Base-by-base conservation (phyloP, 1,284 basidiomycete genomes). In the Microbotryum intermedium region DNA sequence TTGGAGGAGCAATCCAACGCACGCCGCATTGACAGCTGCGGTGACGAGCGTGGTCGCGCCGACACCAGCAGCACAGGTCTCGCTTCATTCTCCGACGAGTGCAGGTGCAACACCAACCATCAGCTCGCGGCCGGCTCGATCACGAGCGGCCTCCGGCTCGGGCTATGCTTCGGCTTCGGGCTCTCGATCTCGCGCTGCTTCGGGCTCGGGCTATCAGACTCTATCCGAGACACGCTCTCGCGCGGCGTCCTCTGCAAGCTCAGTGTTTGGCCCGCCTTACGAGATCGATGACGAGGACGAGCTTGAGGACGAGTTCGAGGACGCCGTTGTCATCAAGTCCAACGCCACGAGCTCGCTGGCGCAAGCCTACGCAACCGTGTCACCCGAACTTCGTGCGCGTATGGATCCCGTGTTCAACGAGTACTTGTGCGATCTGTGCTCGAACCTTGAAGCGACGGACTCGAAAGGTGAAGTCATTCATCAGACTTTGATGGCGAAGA, bases 401-500 rank as follows among this genome's bases (percentile, higher is more conserved):
- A 85, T 97, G 54, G 93, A 97, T 74, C 82, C 84, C 58, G 85
- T 97, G 72, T 97, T 98, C 77, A 85, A 90, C 72, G 84, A 88
- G 68, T 98, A 89, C 74, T 77, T 98, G 66, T 92, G 87, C 71
- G 82, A 79, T 57, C 82, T 90, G 56, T 97, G 94, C 77, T 95
- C 90, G 21, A 89, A 97, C 75, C 75, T 97, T 75, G 91, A 97
- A 60, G 86, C 88, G 20, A 87, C 84, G 51, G 95, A 98, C 74
- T 81, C 83, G 53, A 95, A 97, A 74, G 95, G 95, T 59, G 94
- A 99, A 74, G 85, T 88, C 51, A 90, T 99, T 58, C 95, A 99
- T 75, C 95, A 99, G 77, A 92, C 92, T 46, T 81, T 98, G 69
- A 98, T 97, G 95, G 88, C 93, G 2, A 77, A 77, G 62, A 95